Base-by-base conservation (phyloP, 805 yeast genomes). In the Metschnikowia colocasiae region DNA sequence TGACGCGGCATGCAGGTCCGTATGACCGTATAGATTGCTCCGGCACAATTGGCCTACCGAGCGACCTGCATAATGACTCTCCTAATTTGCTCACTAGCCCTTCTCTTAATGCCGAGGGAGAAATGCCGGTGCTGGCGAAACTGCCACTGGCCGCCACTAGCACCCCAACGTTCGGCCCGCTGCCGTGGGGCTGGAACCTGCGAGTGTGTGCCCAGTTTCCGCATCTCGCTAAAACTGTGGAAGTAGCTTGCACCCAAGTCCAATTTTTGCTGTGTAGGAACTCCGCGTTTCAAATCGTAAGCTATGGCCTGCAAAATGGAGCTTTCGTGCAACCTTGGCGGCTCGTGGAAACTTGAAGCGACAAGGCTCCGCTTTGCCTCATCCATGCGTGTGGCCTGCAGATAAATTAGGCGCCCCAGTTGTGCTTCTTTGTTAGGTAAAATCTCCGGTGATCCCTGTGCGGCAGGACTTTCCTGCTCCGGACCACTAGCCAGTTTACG, bases 211-310 rank as follows among this genome's bases (percentile, higher is more conserved):
- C 32, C 6, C 36, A 33, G 35, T 8, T 19, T 16, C 29, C 41
- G 41, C 41, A 27, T 19, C 15, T 37, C 16, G 43, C 46, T 25
- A 16, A 36, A 43, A 10, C 22, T 23, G n/a, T 30, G n/a, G 20
- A 12, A 37, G 31, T 29, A 29, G 16, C 35, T 20, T 9, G 35
- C 10, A 9, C 50, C 50, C 16, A 38, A 23, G 13, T 27, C 27
- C 40, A 43, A 16, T 16, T 43, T 47, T n/a, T 15, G 32, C 10
- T 18, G 32, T 32, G 40, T 16, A 8, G 50, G 50, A 22, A 47
- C 15, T 25, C 18, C 36, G 36, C 50, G 47, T 6, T 33, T 23
- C 30, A 47, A 31, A 26, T 47, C 48, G 8, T 10, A 19, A 10
- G 43, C 38, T 8, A 47, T 23, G 18, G 23, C 27, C 7, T 19